A percentile compares a stretch with the other conserved stretches of the same genome.
Conservation (phyloP, 495 filamentous ascomycete genomes). For the Penicillium waksmanii region DNA sequence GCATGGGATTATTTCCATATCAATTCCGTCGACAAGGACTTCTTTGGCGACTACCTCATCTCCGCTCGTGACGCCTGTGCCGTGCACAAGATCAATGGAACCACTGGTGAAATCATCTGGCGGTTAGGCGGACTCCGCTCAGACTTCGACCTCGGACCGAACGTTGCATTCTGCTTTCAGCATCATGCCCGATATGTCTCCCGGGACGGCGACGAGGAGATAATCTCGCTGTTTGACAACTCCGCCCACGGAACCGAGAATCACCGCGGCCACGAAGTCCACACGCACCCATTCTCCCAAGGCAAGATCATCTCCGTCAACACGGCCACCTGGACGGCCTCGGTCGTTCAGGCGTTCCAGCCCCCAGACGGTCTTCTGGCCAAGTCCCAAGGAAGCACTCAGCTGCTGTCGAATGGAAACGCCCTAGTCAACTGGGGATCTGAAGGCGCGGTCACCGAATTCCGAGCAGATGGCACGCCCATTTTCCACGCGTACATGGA, state of each 20-base stretch:
- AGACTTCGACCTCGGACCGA: conserved; percentile 43
- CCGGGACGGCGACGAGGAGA: conserved; percentile 45
- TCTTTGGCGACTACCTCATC: conserved; percentile 56
- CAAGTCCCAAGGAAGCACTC: conserved; percentile 61
- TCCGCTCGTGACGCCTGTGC: conserved; percentile 58
- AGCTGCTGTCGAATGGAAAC: conserved; percentile 57
- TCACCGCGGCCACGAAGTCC: conserved; percentile 45
- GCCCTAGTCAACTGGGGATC: conserved; percentile 60
- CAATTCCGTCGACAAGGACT: conserved; percentile 43
- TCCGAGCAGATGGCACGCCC: conserved; percentile 48
- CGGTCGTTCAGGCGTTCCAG: conserved; percentile 45
- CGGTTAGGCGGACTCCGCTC: conserved; percentile 52
- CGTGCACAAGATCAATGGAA: conserved; percentile 60
- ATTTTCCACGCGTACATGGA: conserved; percentile 50
- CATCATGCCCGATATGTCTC: conserved; percentile 59
- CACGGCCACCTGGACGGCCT: conserved; percentile 50
- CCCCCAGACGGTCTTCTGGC: conserved; percentile 53
- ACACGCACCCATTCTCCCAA: conserved; percentile 49
- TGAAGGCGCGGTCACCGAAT: conserved; percentile 57
- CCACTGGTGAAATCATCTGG: conserved; percentile 61
- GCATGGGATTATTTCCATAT: conserved; percentile 50
- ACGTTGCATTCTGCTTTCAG: conserved; percentile 60
- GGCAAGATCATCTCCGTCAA: conserved; percentile 60
- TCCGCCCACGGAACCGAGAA: conserved; percentile 47
- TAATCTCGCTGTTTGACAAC: conserved; percentile 58